Base-by-base conservation (phyloP, 441 rosid genomes). In the Adansonia gregorii region DNA sequence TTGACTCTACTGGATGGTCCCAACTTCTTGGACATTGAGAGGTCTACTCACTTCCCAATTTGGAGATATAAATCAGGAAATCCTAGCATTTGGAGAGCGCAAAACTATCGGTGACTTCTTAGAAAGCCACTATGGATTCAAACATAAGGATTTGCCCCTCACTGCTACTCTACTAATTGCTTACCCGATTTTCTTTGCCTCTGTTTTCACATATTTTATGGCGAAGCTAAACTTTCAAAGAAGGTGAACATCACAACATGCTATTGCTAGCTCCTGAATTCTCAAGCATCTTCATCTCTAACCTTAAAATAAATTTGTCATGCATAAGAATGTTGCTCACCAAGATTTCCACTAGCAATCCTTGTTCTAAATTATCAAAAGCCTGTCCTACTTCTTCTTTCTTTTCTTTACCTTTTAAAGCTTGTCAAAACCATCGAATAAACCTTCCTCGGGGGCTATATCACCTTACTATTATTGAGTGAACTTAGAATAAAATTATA, bases 1-100 rank as follows among this genome's bases (percentile, higher is more conserved):
- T 1, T 84, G 88, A 86, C 24, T 66, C 41, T 83, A 82, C 17
- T 84, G 90, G 90, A 82, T 84, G 24, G 80, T 75, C 67, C 88
- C 86, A 7, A 76, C 78, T 8, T 9, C 84, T 10, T 84, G 90
- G 89, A 64, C 85, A 3, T 45, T 88, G 22, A 86, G 76, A 72
- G 87, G 76, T 45, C 43, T 87, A 15, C 59, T 88, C 0, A 48
- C 80, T 45, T 86, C 89, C 12, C 87, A 83, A 71, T 88, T 81
- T 27, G 88, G 84, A 69, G 87, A 88, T 72, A 73, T 81, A 39
- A 49, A 73, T 9, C 4, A 75, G 12, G 82, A 81, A 73, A 78
- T 81, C 3, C 65, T 78, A 14, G 86, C 70, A 19, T 48, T 51
- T 73, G 87, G 89, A 74, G 86, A 80, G 61, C 63, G 24, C 14